Conservation (phyloP, 2,329 filamentous ascomycete genomes). For the Colletotrichum cordylinicola region DNA sequence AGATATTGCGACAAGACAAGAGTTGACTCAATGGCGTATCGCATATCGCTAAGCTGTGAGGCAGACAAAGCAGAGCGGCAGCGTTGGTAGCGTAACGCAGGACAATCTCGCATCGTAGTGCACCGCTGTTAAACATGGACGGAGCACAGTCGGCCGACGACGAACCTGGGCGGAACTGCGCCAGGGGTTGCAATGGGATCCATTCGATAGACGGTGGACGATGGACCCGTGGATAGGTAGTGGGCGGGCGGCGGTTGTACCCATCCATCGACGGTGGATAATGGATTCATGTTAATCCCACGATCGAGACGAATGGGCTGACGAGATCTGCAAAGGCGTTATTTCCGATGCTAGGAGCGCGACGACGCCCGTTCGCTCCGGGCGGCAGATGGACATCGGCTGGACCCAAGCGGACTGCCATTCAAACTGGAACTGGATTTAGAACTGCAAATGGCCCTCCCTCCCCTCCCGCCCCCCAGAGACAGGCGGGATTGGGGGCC, state of each 20-base stretch:
- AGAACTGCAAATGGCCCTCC: not conserved
- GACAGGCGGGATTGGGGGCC: not conserved
- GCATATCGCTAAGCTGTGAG: not conserved
- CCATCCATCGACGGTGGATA: not conserved
- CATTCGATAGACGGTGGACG: not conserved
- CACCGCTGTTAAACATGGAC: not conserved
- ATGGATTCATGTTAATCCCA: not conserved
- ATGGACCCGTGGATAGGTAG: not conserved
- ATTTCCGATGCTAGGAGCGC: not conserved
- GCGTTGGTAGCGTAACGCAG: not conserved
- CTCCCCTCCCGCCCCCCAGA: not conserved
- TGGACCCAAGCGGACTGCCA: not conserved
- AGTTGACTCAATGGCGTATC: not conserved
- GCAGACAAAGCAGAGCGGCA: not conserved
- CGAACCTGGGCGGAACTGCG: not conserved
- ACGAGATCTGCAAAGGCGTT: not conserved
- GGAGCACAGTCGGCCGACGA: not conserved
- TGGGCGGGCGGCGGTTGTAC: not conserved
- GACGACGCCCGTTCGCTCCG: not conserved
- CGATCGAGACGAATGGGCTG: not conserved
- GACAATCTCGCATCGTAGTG: not conserved
- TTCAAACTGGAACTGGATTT: not conserved
- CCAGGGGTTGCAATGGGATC: not conserved
- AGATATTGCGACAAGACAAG: not conserved
- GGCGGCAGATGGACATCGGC: not conserved